Evolutionary conservation across 75 land plant species (phyloP).

Genomic region (Ceratopteris richardii): DNA sequence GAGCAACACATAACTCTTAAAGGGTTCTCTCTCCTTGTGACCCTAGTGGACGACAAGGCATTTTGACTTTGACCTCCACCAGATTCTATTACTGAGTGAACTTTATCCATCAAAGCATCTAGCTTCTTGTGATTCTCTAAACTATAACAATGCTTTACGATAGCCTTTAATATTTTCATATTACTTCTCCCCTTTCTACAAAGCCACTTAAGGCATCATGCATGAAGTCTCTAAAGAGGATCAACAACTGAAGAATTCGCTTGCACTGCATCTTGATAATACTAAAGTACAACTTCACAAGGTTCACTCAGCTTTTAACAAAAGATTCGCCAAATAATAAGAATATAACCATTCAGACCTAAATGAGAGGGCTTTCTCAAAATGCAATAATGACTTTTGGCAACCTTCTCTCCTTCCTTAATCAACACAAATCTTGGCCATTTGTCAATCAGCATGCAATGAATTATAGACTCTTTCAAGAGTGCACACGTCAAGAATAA

Average conservation of each 20-base stretch:
- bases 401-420: no score
- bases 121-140: constrained; percentile 31
- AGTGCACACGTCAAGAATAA: no score
- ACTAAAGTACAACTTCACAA: constrained; percentile 49
- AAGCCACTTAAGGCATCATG: constrained; percentile 85
- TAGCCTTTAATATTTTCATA: constrained; percentile 50
- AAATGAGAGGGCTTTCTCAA: no score
- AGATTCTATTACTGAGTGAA: no score
- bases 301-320: constrained; percentile 74
- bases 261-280: constrained; percentile 64
- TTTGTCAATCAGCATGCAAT: no score
- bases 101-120: background rate
- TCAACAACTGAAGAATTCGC: constrained; percentile 93
- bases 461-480: no score
- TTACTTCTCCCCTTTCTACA: constrained; percentile 37
- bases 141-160: constrained; percentile 37
- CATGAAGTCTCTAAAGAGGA: constrained; percentile 89
- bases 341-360: constrained; percentile 96
- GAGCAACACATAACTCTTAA: no score
- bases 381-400: no score
- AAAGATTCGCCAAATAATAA: constrained; percentile 87
- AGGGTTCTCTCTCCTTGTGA: no score
- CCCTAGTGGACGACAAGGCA: no score
- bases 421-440: no score
- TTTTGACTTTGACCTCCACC: no score